Base-by-base conservation (phyloP, 352 stramenopile species). In the Phytophthora crassamura region DNA sequence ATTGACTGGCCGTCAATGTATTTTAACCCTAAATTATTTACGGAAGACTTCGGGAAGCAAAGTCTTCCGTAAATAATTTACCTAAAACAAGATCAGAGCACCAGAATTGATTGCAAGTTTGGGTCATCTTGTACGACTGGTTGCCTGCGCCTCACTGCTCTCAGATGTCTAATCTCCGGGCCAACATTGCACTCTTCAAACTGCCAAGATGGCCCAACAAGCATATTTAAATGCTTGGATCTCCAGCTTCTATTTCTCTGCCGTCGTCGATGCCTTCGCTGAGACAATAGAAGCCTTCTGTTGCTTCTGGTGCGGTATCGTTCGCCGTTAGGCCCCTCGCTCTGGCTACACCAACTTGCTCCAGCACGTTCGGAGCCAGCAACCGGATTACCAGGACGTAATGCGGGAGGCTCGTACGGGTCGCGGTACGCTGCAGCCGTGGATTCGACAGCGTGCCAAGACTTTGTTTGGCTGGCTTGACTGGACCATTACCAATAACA, bases 401-500 rank as follows among this genome's bases (percentile, higher is more conserved):
- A 42, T 54, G 1, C 47, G 33, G 7, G n/a, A 54, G 4, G 47
- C 47, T 14, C 30, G 32, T 32, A 42, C 4, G 2, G 47, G 47
- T 32, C 11, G 7, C 5, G 30, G 47, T 28, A 33, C 10, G 32
- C 30, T 54, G 32, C 9, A 9, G 5, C 1, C 15, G 7, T 54
- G 47, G 47, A 30, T 54, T 32, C 33, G 47, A 16, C 14, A 54
- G 16, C 5, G 47, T 30, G 47, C 30, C 4, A 30, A 28, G 22
- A 15, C 48, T 36, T 7, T 59, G 51, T 40, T 32, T 18, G 38
- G 36, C 20, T 59, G 51, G 16, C 10, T 59, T 7, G 51, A 49
- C 36, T 59, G 51, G 39, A 28, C 41, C 15, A n/a, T 59, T 2
- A 49, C 36, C 25, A 59, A 30, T 22, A 59, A 50, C 38, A n/a